phyloP scores from a whole-genome alignment of 2,329 filamentous ascomycete species.

The Endoconidiophora polonica region DNA sequence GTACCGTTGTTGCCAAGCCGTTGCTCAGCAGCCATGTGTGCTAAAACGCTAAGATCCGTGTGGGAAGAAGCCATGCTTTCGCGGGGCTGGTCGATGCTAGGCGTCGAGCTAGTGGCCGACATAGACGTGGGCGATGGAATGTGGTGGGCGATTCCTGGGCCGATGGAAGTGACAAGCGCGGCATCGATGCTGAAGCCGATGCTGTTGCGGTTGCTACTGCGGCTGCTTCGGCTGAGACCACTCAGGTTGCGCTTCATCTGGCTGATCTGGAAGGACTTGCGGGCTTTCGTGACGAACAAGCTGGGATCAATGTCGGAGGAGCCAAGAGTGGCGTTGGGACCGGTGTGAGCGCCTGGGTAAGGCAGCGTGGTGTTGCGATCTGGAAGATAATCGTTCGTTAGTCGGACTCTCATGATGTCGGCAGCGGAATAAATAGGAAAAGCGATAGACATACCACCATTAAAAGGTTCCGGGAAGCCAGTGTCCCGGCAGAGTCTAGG shows the following conservation, averaged over 20 bases:
- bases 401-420: not conserved
- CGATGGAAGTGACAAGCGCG: constrained; percentile 7
- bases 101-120: constrained; percentile 3
- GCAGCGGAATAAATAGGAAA: not conserved
- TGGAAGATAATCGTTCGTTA: constrained; percentile 14
- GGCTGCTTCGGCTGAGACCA: constrained; percentile 7
- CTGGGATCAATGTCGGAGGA: constrained; percentile 34
- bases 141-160: constrained; percentile 4
- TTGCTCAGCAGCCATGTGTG: not conserved
- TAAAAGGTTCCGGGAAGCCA: constrained; percentile 35
- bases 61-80: not conserved
- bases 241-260: constrained; percentile 28
- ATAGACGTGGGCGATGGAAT: not conserved
- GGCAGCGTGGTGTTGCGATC: constrained; percentile 43
- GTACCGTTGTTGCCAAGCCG: not conserved
- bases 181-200: constrained; percentile 7
- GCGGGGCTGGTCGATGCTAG: not conserved
- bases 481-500: constrained; percentile 25
- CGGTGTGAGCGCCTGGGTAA: constrained; percentile 44
- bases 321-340: constrained; percentile 38
- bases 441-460: constrained; percentile 23
- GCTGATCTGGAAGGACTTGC: constrained; percentile 27
- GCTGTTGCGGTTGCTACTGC: constrained; percentile 2
- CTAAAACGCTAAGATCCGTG: not conserved
- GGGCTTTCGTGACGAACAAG: constrained; percentile 26